Conservation (phyloP, 2,329 filamentous ascomycete species). For the Scedosporium apiospermum region DNA sequence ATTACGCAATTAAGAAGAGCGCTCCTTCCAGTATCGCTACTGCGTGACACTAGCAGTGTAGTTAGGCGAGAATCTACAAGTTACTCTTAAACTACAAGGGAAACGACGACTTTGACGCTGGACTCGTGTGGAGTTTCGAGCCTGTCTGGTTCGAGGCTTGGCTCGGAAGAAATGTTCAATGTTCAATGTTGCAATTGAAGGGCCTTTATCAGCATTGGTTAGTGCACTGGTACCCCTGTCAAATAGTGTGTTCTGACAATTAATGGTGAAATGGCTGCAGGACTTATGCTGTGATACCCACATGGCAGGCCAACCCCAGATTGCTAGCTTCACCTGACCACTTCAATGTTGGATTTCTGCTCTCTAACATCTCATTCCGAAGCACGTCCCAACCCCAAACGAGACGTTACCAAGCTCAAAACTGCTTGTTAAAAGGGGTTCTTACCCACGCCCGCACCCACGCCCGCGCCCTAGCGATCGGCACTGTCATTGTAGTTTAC, state of each 20-base stretch:
- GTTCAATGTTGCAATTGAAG: neutral
- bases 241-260: neutral
- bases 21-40: neutral
- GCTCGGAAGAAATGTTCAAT: neutral
- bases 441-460: neutral
- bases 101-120: too few species aligned
- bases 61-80: too few species aligned
- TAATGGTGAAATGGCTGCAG: neutral
- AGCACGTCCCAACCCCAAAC: neutral
- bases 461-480: neutral
- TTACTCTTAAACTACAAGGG: too few species aligned
- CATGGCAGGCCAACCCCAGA: neutral
- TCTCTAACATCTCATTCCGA: neutral
- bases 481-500: neutral
- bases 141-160: neutral
- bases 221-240: neutral
- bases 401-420: neutral
- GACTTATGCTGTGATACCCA: neutral
- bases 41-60: too few species aligned
- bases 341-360: neutral
- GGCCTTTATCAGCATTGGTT: neutral
- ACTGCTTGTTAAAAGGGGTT: neutral
- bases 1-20: neutral
- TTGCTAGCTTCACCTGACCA: conserved; percentile 1
- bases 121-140: too few species aligned